Conservation (phyloP, 768 basidiomycete species). For the Collybia mongolica region DNA sequence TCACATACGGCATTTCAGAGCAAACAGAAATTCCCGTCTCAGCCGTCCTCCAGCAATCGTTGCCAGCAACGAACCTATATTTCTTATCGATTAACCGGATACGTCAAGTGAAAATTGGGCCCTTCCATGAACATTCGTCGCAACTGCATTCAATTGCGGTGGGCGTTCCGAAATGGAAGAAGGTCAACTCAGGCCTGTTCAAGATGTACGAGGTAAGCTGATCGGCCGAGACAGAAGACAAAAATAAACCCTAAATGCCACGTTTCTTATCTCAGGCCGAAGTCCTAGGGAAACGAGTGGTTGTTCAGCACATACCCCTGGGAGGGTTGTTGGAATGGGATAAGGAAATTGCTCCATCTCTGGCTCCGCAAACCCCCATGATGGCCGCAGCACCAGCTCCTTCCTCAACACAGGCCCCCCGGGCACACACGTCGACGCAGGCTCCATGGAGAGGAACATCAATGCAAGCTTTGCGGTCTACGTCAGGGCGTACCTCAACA, state of each 20-base stretch:
- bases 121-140: constrained; percentile 91
- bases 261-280: constrained; percentile 56
- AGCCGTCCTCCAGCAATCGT: constrained; percentile 54
- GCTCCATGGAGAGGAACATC: constrained; percentile 8
- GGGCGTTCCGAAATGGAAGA: constrained; percentile 88
- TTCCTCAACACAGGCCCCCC: too few species aligned
- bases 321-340: constrained; percentile 81
- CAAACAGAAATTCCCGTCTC: constrained; percentile 65
- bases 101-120: constrained; percentile 77
- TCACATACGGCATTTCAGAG: constrained; percentile 37
- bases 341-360: neutral
- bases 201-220: constrained; percentile 89
- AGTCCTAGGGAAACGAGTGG: constrained; percentile 92
- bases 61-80: constrained; percentile 74
- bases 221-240: neutral
- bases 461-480: too few species aligned
- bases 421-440: too few species aligned
- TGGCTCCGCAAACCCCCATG: neutral
- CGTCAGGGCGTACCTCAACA: neutral
- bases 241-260: too few species aligned
- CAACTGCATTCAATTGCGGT: constrained; percentile 84
- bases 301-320: constrained; percentile 90
- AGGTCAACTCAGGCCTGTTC: constrained; percentile 85
- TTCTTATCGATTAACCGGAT: constrained; percentile 78
- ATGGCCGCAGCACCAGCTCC: too few species aligned